These are phyloP conservation scores for Lasiosphaeris hirsuta DNA, from an alignment of 495 filamentous ascomycete genomes.

Conservation along the genomic window DNA sequence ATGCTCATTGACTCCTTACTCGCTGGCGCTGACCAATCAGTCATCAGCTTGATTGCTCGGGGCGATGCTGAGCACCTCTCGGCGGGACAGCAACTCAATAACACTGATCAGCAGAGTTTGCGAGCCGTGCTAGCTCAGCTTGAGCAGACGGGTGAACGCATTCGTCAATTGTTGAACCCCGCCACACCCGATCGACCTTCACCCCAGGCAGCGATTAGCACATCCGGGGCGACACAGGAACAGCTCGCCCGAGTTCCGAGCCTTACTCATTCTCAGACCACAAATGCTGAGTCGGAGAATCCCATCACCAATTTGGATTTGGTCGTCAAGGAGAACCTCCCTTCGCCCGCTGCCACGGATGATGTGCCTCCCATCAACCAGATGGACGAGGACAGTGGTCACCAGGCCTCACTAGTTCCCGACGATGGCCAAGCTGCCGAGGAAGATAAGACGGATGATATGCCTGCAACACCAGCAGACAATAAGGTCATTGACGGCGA, in stretches of 20 bases:
- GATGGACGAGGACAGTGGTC: constrained; percentile 22
- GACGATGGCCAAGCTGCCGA: constrained; percentile 7
- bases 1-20: constrained; percentile 42
- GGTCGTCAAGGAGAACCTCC: constrained; percentile 13
- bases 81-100: constrained; percentile 7
- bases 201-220: background rate
- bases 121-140: constrained; percentile 35
- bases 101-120: constrained; percentile 33
- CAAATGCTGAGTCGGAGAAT: constrained; percentile 13
- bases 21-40: constrained; percentile 20
- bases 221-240: constrained; percentile 5
- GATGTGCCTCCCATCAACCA: constrained; percentile 22
- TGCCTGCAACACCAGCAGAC: constrained; percentile 21
- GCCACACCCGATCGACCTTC: constrained; percentile 3
- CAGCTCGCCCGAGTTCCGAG: constrained; percentile 13
- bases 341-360: constrained; percentile 26
- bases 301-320: constrained; percentile 1
- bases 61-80: constrained; percentile 30
- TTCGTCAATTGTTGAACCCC: constrained; percentile 14
- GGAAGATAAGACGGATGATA: background rate
- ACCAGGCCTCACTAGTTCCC: constrained; percentile 11
- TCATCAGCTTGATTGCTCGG: constrained; percentile 36
- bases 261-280: constrained; percentile 20
- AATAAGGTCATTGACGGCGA: background rate
- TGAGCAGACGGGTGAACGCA: constrained; percentile 17